A percentile compares a stretch with the other conserved stretches of the same genome.
Conservation (phyloP, 2,329 filamentous ascomycete species). For the Pseudogymnoascus pannorum region DNA sequence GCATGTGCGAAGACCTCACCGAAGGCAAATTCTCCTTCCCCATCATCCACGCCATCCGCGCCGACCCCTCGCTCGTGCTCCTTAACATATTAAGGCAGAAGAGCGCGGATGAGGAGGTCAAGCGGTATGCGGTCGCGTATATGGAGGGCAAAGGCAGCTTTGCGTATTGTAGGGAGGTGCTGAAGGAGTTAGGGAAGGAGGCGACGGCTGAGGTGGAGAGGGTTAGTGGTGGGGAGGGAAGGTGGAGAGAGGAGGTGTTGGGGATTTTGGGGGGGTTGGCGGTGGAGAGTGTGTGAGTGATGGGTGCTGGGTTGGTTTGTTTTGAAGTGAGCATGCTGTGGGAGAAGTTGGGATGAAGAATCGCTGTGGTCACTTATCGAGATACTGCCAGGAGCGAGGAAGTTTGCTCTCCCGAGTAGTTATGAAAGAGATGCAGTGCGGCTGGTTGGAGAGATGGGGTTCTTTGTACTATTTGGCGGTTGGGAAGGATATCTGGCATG, state of each 20-base stretch:
- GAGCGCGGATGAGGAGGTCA: conserved; percentile 78
- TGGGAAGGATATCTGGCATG: background rate
- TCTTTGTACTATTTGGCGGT: background rate
- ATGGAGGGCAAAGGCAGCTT: conserved; percentile 91
- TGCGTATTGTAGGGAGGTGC: conserved; percentile 67
- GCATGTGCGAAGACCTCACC: conserved; percentile 88
- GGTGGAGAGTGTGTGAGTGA: conserved; percentile 10
- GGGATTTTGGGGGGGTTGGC: conserved; percentile 63
- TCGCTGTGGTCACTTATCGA: background rate
- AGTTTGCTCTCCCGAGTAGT: background rate
- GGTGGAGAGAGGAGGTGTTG: conserved; percentile 50
- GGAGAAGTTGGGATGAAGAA: background rate
- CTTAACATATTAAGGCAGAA: conserved; percentile 91
- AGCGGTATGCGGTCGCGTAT: conserved; percentile 81
- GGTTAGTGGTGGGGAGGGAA: conserved; percentile 53
- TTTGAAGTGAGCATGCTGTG: background rate
- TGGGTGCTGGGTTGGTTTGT: background rate
- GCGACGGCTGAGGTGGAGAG: conserved; percentile 56
- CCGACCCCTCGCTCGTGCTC: conserved; percentile 71
- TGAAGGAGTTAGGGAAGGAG: conserved; percentile 55
- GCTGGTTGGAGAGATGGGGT: background rate
- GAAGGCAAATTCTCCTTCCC: conserved; percentile 97
- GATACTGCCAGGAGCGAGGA: background rate
- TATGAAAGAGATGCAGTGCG: background rate
- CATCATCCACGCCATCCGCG: conserved; percentile 85